Conservation (phyloP, 192 early-diverging fungal genomes). For the Chytriomyces sp. region DNA sequence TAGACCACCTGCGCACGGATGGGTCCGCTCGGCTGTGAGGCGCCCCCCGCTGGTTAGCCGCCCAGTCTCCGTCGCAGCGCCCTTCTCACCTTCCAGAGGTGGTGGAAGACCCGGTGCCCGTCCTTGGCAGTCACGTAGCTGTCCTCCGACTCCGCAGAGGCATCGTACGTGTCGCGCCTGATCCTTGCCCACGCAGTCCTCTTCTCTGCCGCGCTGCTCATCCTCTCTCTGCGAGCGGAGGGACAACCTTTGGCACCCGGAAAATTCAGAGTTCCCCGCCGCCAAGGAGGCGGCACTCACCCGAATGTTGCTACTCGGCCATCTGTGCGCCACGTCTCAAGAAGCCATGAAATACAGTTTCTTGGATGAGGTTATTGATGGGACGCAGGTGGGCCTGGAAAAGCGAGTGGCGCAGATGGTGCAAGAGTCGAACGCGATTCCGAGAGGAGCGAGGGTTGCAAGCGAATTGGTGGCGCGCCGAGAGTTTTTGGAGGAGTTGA, state of each 20-base stretch:
- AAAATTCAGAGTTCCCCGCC: neutral
- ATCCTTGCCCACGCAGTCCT: neutral
- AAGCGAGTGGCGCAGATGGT: too few relatives aligned
- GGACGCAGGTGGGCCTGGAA: neutral
- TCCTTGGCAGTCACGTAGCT: conserved; percentile 16
- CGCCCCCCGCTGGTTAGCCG: neutral
- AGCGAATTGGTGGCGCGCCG: too few relatives aligned
- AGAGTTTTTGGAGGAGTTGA: too few relatives aligned
- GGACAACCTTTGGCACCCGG: neutral
- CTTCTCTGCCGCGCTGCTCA: neutral
- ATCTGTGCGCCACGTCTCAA: neutral
- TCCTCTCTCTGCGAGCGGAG: neutral
- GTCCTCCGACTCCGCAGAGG: neutral
- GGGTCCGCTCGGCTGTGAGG: conserved; percentile 13
- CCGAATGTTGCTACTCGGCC: neutral
- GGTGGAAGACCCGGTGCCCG: conserved; percentile 28
- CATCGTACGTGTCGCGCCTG: conserved; percentile 5
- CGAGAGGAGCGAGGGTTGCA: neutral
- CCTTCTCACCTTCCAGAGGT: conserved; percentile 26
- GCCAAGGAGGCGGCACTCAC: neutral
- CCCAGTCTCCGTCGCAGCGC: too few relatives aligned
- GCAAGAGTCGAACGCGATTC: too few relatives aligned
- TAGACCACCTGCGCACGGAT: conserved; percentile 48
- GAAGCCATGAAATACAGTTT: neutral
- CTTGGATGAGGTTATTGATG: neutral